Percentiles rank a stretch among this genome's conserved stretches.
Conservation (phyloP, 2,329 filamentous ascomycete genomes). For the Alternaria longipes region DNA sequence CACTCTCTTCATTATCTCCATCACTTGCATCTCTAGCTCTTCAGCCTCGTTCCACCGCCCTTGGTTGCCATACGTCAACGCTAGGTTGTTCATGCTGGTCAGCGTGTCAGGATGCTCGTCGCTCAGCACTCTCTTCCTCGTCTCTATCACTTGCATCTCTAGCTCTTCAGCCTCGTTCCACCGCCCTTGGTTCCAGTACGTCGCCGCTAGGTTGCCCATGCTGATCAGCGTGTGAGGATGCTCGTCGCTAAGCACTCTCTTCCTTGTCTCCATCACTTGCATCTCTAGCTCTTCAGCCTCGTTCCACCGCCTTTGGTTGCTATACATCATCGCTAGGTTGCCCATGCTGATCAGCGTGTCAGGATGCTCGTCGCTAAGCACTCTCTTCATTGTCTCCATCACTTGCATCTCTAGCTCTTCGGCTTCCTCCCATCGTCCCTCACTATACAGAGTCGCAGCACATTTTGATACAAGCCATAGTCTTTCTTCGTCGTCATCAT, state of each 20-base stretch:
- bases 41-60: slow-evolving; percentile 18
- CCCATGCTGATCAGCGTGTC: too few species aligned
- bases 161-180: slow-evolving; percentile 24
- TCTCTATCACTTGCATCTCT: slow-evolving; percentile 23
- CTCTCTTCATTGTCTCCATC: too few species aligned
- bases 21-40: slow-evolving; percentile 24
- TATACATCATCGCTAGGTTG: too few species aligned
- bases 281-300: too few species aligned
- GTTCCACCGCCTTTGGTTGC: too few species aligned
- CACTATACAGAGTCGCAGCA: slow-evolving; percentile 20
- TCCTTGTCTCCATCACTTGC: too few species aligned
- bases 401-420: too few species aligned
- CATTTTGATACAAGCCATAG: slow-evolving; percentile 17
- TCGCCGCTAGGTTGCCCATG: too few species aligned
- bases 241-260: too few species aligned
- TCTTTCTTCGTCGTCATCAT: slow-evolving; percentile 14
- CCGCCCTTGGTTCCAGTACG: not conserved
- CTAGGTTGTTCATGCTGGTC: not conserved
- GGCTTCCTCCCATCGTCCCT: too few species aligned
- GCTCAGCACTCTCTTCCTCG: slow-evolving; percentile 15
- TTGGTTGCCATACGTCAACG: not conserved
- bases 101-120: slow-evolving; percentile 19
- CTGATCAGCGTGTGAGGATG: too few species aligned
- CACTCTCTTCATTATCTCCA: slow-evolving; percentile 21
- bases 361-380: too few species aligned